These are phyloP conservation scores for Saturnispora diversa DNA, from an alignment of 805 yeast species.

Conservation along the genomic window DNA sequence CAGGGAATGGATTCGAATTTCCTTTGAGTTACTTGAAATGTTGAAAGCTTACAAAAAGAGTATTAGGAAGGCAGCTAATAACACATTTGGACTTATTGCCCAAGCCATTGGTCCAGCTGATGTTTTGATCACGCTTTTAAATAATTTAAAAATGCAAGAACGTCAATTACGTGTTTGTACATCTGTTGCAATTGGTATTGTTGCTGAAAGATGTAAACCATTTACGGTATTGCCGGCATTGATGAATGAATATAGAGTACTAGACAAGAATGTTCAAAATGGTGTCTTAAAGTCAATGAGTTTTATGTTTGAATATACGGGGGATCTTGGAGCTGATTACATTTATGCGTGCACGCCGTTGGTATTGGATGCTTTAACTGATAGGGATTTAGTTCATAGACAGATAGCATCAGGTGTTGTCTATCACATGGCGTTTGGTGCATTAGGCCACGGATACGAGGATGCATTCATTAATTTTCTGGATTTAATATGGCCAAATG, in stretches of 20 bases:
- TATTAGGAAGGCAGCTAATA: constrained; percentile 77
- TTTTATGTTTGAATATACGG: constrained; percentile 87
- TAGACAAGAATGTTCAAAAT: constrained; percentile 88
- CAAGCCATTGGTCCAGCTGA: constrained; percentile 94
- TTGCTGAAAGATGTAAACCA: constrained; percentile 88
- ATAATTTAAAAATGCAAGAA: constrained; percentile 84
- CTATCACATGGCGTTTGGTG: constrained; percentile 71
- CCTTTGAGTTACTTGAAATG: constrained; percentile 85
- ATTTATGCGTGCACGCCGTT: constrained; percentile 72
- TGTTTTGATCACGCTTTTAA: constrained; percentile 73
- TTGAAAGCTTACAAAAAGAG: constrained; percentile 70
- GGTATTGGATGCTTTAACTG: constrained; percentile 82
- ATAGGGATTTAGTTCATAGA: constrained; percentile 85
- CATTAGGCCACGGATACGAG: constrained; percentile 67
- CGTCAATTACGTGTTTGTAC: constrained; percentile 95
- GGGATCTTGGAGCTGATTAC: constrained; percentile 72
- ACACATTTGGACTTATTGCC: constrained; percentile 86
- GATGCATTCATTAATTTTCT: constrained; percentile 78
- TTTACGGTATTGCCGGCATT: constrained; percentile 90
- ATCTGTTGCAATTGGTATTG: constrained; percentile 95
- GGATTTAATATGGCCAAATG: constrained; percentile 78
- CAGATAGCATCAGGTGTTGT: constrained; percentile 92
- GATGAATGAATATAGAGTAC: constrained; percentile 90
- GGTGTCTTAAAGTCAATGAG: constrained; percentile 89
- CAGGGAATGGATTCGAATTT: constrained; percentile 95